These are phyloP conservation scores for Pharnaceum exiguum DNA, from an alignment of 148 eudicot genomes.

Conservation along the genomic window DNA sequence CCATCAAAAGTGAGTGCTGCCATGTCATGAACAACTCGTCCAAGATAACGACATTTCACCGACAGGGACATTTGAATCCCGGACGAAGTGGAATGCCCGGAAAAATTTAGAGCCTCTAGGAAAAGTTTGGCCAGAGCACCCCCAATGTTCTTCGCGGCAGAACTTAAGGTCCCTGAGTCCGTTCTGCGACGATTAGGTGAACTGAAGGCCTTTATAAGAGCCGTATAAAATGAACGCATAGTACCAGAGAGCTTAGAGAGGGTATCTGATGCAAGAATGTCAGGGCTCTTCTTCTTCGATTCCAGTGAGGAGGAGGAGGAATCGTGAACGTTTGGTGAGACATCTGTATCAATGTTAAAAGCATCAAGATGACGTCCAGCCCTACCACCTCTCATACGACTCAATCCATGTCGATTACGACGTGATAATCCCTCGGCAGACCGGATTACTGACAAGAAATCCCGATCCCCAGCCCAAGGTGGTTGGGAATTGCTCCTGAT, in stretches of 20 bases:
- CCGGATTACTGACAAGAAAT: constrained; percentile 73
- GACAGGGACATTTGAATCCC: constrained; percentile 53
- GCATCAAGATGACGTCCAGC: constrained; percentile 75
- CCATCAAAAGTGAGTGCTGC: constrained; percentile 69
- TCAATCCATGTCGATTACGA: constrained; percentile 80
- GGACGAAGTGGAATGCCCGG: constrained; percentile 51
- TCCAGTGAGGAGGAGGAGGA: constrained; percentile 42
- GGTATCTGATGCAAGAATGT: constrained; percentile 59
- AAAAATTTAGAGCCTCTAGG: constrained; percentile 73
- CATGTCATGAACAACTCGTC: constrained; percentile 93
- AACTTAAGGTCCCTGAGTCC: constrained; percentile 66
- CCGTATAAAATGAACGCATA: constrained; percentile 68
- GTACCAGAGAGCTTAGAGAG: constrained; percentile 73
- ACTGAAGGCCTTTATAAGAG: constrained; percentile 82
- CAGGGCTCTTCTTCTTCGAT: constrained; percentile 79
- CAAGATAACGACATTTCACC: constrained; percentile 89
- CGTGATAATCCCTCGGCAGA: constrained; percentile 83
- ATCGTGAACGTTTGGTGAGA: constrained; percentile 46
- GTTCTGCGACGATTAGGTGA: constrained; percentile 88
- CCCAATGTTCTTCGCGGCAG: constrained; percentile 88
- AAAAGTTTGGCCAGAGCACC: constrained; percentile 75
- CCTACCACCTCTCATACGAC: constrained; percentile 88
- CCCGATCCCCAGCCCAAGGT: constrained; percentile 79
- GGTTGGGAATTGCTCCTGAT: constrained; percentile 62
- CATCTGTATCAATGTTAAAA: constrained; percentile 66